phyloP scores from a whole-genome alignment of 2,329 filamentous ascomycete species.

The Aspergillus quadrilineatus region DNA sequence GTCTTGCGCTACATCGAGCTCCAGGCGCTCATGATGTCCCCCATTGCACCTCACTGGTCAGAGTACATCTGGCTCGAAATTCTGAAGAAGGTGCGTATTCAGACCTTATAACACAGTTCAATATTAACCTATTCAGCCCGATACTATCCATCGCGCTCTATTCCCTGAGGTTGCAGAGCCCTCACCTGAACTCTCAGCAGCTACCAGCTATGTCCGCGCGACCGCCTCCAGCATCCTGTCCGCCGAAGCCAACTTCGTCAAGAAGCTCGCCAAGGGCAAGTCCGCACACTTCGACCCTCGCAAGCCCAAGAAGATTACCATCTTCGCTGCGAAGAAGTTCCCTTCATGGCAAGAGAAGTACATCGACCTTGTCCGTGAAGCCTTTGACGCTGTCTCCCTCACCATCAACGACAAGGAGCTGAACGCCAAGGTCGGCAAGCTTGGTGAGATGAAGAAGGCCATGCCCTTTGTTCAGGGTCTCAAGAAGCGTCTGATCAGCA shows the following conservation, averaged over 20 bases:
- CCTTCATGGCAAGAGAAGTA: slow-evolving; percentile 91
- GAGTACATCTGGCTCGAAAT: slow-evolving; percentile 95
- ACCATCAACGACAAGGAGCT: slow-evolving; percentile 77
- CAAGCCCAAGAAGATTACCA: slow-evolving; percentile 85
- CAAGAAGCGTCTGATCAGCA: slow-evolving; percentile 73
- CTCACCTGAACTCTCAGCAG: slow-evolving; percentile 68
- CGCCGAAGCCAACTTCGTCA: slow-evolving; percentile 71
- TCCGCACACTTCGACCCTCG: slow-evolving; percentile 80
- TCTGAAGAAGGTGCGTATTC: slow-evolving; percentile 60
- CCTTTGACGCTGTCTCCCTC: slow-evolving; percentile 64
- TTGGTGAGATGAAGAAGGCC: slow-evolving; percentile 83
- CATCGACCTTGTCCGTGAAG: slow-evolving; percentile 72
- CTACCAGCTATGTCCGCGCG: slow-evolving; percentile 75
- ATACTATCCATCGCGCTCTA: slow-evolving; percentile 74
- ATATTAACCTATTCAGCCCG: slow-evolving; percentile 43
- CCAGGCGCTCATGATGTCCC: slow-evolving; percentile 77
- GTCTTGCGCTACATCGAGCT: slow-evolving; percentile 79
- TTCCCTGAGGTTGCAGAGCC: slow-evolving; percentile 70
- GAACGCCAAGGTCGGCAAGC: slow-evolving; percentile 74
- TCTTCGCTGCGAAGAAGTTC: slow-evolving; percentile 77
- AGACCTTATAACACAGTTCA: neutral
- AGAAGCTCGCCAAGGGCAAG: slow-evolving; percentile 94
- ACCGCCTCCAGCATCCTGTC: slow-evolving; percentile 78
- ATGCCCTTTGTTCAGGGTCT: slow-evolving; percentile 93
- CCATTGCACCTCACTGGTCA: slow-evolving; percentile 88